Evolutionary conservation across 345 rosid genomes (phyloP).

Genomic region (Dipteronia dyeriana): DNA sequence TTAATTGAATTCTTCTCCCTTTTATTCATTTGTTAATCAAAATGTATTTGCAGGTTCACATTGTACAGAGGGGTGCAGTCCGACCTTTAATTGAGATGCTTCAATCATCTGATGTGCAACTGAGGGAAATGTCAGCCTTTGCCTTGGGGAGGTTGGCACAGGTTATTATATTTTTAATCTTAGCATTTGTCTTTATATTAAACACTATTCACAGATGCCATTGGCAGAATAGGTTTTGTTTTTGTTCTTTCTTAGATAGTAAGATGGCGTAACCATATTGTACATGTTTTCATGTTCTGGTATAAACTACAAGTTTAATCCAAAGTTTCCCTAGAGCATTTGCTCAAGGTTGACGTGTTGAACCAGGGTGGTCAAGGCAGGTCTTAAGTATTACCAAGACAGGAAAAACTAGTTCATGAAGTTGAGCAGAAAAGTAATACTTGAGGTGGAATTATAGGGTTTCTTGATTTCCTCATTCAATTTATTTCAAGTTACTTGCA

Average conservation of each 20-base stretch:
- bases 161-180: constrained; percentile 46
- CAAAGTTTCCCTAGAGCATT: not conserved
- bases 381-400: not conserved
- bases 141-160: constrained; percentile 99
- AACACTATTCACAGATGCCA: not conserved
- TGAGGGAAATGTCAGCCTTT: constrained; percentile 99
- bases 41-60: constrained; percentile 71
- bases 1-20: not conserved
- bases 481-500: not conserved
- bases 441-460: not conserved
- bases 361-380: not conserved
- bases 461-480: not conserved
- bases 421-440: no score
- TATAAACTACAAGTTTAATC: not conserved
- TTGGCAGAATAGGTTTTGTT: not conserved
- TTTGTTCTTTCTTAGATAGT: not conserved
- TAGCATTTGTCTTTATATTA: not conserved
- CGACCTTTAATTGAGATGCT: constrained; percentile 95
- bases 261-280: not conserved
- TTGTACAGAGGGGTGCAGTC: constrained; percentile 99
- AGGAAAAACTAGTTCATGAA: no score
- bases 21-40: constrained; percentile 18
- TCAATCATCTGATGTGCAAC: constrained; percentile 80
- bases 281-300: not conserved
- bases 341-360: not conserved